A percentile compares a stretch with the other conserved stretches of the same genome.
These are phyloP conservation scores for Penicillium rolfsii DNA, from an alignment of 2,329 filamentous ascomycete species.

Conservation along the genomic window DNA sequence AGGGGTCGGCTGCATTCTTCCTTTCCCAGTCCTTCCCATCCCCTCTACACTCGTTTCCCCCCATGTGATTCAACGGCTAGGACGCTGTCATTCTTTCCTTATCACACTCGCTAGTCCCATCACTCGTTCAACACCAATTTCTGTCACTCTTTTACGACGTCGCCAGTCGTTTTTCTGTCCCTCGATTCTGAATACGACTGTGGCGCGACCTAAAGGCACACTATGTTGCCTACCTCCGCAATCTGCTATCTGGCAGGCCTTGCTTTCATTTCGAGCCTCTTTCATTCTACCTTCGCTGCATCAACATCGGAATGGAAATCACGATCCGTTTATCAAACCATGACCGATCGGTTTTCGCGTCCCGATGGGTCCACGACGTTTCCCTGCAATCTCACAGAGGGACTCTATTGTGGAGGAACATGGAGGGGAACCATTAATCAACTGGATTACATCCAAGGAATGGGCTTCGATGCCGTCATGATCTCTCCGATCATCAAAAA, in stretches of 20 bases:
- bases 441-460: constrained; percentile 55
- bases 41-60: not conserved
- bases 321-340: constrained; percentile 51
- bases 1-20: not conserved
- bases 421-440: constrained; percentile 54
- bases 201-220: constrained; percentile 3
- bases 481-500: constrained; percentile 50
- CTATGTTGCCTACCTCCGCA: constrained; percentile 15
- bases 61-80: not conserved
- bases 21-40: not conserved
- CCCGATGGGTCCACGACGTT: constrained; percentile 43
- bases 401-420: constrained; percentile 56
- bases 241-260: constrained; percentile 6
- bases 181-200: not conserved
- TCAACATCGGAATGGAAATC: constrained; percentile 42
- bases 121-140: not conserved
- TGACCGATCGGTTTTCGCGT: constrained; percentile 53
- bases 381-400: constrained; percentile 35
- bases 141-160: not conserved
- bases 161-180: not conserved
- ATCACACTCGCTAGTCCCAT: not conserved
- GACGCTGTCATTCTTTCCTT: not conserved
- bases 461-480: constrained; percentile 55
- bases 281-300: constrained; percentile 28
- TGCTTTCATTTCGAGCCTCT: constrained; percentile 8